phyloP scores from a whole-genome alignment of 345 rosid genomes.

The Eucalyptus pauciflora region DNA sequence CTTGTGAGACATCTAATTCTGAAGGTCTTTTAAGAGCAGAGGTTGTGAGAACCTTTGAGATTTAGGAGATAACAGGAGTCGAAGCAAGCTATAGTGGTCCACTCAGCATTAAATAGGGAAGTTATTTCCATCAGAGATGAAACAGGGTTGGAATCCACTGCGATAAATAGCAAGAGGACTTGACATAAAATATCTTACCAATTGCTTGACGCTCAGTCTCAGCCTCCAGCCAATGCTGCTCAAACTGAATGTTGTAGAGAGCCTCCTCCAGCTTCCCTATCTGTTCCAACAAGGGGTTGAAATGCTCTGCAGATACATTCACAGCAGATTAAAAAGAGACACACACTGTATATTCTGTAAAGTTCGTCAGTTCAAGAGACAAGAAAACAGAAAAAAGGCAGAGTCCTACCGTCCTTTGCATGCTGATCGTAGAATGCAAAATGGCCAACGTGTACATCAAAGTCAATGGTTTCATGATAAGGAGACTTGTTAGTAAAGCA shows the following conservation, averaged over 20 bases:
- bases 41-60: background rate
- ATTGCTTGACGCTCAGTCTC: slow-evolving; percentile 69
- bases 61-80: background rate
- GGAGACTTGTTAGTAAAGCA: slow-evolving; percentile 71
- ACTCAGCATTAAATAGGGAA: background rate
- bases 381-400: background rate
- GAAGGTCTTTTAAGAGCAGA: background rate
- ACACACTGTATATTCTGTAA: background rate
- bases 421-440: slow-evolving; percentile 59
- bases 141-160: background rate
- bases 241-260: slow-evolving; percentile 60
- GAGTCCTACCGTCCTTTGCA: slow-evolving; percentile 53
- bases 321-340: background rate
- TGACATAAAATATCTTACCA: slow-evolving; percentile 6
- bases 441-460: slow-evolving; percentile 63
- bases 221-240: slow-evolving; percentile 73
- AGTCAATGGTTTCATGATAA: slow-evolving; percentile 62
- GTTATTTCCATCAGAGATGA: background rate
- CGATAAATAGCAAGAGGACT: background rate
- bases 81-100: background rate
- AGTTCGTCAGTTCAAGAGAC: background rate
- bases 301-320: slow-evolving; percentile 34
- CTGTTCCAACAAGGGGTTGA: slow-evolving; percentile 45
- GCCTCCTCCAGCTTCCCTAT: slow-evolving; percentile 60
- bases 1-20: background rate